Evolutionary conservation across 176 grass and related monocot species (phyloP).

Genomic region (Bonia amplexicaulis): DNA sequence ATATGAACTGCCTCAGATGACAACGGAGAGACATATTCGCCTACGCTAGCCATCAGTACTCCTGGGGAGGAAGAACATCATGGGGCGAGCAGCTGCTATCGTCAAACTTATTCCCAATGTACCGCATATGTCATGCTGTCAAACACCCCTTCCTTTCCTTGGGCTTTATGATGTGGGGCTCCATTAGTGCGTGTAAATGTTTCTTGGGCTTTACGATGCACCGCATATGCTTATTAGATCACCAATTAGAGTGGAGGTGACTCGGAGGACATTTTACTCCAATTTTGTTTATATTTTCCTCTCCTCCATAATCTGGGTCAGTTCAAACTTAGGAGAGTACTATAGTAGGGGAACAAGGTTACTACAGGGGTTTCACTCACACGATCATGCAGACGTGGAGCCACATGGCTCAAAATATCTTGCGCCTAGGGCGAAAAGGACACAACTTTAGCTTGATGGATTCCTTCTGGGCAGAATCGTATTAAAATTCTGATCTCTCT

Average conservation of each 20-base stretch:
- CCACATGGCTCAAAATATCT: slow-evolving; percentile 29
- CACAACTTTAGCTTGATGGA: background rate
- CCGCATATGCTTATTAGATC: background rate
- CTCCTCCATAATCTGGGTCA: background rate
- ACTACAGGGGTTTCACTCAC: background rate
- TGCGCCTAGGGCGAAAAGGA: background rate
- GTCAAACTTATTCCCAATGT: background rate
- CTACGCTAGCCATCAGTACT: background rate
- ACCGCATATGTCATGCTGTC: background rate
- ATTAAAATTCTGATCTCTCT: background rate
- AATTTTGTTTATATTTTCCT: background rate
- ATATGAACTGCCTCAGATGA: background rate
- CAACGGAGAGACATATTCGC: background rate
- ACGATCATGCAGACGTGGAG: slow-evolving; percentile 7
- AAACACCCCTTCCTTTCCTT: background rate
- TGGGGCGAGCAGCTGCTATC: background rate
- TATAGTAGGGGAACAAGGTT: background rate
- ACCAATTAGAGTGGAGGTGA: background rate
- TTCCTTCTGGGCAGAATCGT: slow-evolving; percentile 22
- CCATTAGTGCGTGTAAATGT: background rate
- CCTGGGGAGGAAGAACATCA: background rate
- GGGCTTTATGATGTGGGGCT: background rate
- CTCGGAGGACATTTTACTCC: background rate
- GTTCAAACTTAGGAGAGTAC: background rate
- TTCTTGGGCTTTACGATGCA: background rate